Conservation (phyloP, 371 early-diverging fungal species). For the Lichtheimia ramosa region DNA sequence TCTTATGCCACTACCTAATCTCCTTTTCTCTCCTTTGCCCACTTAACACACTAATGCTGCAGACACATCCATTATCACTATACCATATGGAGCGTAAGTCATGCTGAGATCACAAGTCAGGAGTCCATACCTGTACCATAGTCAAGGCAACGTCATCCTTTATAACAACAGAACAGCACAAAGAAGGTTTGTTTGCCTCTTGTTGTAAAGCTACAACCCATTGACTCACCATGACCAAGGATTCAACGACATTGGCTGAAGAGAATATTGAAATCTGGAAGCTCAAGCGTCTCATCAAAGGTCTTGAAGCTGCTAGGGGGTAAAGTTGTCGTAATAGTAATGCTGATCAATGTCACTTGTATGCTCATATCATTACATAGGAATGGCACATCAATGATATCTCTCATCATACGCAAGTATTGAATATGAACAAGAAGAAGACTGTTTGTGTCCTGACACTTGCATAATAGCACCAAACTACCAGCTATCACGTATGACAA, state of each 20-base stretch:
- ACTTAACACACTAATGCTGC: no score
- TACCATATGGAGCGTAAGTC: no score
- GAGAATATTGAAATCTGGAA: conserved; percentile 95
- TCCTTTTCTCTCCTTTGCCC: no score
- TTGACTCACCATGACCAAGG: background rate
- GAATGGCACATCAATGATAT: conserved; percentile 99
- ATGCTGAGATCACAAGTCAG: no score
- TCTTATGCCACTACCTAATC: no score
- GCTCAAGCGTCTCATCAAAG: conserved; percentile 97
- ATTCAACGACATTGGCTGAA: conserved; percentile 15
- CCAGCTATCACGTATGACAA: conserved; percentile 91
- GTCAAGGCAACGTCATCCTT: no score
- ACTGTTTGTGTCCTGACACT: no score
- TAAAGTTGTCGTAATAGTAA: conserved; percentile 29
- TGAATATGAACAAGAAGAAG: background rate
- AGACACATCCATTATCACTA: no score
- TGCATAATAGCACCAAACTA: conserved; percentile 75
- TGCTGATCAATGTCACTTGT: background rate
- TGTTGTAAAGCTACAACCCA: no score
- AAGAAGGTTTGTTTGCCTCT: no score
- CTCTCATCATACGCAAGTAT: conserved; percentile 89
- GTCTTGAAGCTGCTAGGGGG: conserved; percentile 95
- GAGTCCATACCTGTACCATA: no score
- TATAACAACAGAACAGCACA: no score
- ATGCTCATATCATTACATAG: conserved; percentile 38